Evolutionary conservation across 2,329 filamentous ascomycete species (phyloP), one percentile per base, ranked within the genome.

Genomic region (Sarocladiaceae sp.): DNA sequence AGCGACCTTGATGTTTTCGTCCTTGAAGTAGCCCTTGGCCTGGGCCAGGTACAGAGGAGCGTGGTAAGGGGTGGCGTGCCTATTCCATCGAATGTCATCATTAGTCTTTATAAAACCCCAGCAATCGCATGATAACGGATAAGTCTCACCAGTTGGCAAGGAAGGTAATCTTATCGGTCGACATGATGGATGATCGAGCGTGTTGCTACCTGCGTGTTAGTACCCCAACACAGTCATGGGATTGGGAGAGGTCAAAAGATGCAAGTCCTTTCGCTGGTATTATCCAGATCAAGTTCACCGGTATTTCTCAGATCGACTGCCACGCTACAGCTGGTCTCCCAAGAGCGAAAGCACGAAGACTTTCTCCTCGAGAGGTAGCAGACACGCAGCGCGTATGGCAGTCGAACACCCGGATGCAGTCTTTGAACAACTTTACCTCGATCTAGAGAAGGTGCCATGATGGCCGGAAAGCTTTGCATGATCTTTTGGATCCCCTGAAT

Each of bases 201-300:
- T 48, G 60, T 64, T 64, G 66, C 74, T 82, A 64, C 62, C n/a
- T n/a, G 58, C 56, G 59, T 64, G 74, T 82, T 68, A 82, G 76
- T 74, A 65, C 50, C 64, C 66, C 62, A 64, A n/a, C 60, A 60
- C 52, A 51, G 53, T 23, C 53, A 55, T 60, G 64, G 61, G 50
- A 18, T 18, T 5, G 44, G 46, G 20, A 42, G 49, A 18, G 67
- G 57, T 62, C 72, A 7, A 77, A 82, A 82, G 81, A 86, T 86
- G 86, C 86, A 89, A 85, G 82, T 89, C 83, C 86, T 89, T 89
- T 85, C 87, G 86, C 86, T 88, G 84, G 84, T 79, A 88, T 88
- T 88, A 86, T 84, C 83, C 84, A 87, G 84, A 87, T 88, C 86
- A 89, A 89, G 86, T 90, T 88, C 78, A 33, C 75, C 84, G 84